Percentiles rank a stretch among this genome's conserved stretches.
Conservation (phyloP, 108 stramenopile species). For the Fragilariopsis cylindrus region DNA sequence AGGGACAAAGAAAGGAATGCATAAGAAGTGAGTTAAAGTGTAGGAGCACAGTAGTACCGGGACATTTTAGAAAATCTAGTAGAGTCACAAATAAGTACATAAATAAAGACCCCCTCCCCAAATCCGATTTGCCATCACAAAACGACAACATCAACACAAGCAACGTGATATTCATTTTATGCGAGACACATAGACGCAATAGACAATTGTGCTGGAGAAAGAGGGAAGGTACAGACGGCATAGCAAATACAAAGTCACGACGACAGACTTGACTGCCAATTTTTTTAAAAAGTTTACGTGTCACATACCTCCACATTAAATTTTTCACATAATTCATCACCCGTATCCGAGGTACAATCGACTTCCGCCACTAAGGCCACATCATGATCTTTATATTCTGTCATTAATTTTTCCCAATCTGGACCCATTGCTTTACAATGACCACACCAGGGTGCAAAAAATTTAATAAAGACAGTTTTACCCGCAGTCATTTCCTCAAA, state of each 20-base stretch:
- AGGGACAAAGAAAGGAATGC: not conserved
- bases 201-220: too few species aligned
- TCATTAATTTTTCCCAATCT: constrained; percentile 77
- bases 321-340: constrained; percentile 65
- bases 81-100: not conserved
- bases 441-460: constrained; percentile 56
- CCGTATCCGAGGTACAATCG: constrained; percentile 72
- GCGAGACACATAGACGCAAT: too few species aligned
- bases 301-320: constrained; percentile 72
- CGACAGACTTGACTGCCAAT: too few species aligned
- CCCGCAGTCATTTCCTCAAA: constrained; percentile 54
- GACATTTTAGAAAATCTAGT: not conserved
- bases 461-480: constrained; percentile 82
- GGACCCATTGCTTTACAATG: constrained; percentile 74
- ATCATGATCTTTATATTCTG: constrained; percentile 47
- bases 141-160: not conserved
- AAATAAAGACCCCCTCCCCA: not conserved
- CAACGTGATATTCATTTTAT: too few species aligned
- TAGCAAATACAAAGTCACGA: too few species aligned
- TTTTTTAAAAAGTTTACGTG: not conserved
- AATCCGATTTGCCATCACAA: not conserved
- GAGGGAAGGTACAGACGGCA: too few species aligned
- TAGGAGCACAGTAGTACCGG: not conserved
- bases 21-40: too few species aligned
- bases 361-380: constrained; percentile 69